These are phyloP conservation scores for Pseudoturritis turrita DNA, from an alignment of 345 rosid species.

Conservation along the genomic window DNA sequence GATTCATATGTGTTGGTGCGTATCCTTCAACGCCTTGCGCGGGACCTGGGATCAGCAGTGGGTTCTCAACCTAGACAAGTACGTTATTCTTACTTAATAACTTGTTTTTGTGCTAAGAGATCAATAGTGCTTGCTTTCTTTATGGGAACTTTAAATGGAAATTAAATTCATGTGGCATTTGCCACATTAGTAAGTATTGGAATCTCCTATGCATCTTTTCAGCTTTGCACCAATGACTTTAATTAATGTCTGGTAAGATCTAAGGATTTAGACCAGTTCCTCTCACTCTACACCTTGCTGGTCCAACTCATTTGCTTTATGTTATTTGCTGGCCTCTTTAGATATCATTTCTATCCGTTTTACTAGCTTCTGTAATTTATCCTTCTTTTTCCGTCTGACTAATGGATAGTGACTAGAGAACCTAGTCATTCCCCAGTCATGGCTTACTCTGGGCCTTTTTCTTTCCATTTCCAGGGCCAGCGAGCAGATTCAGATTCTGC, in stretches of 20 bases:
- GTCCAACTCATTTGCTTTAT: background rate
- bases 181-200: background rate
- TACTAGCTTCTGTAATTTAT: background rate
- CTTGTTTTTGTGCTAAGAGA: background rate
- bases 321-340: background rate
- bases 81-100: constrained; percentile 28
- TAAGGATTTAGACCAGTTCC: background rate
- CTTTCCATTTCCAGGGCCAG: constrained; percentile 56
- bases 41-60: constrained; percentile 84
- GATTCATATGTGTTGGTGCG: constrained; percentile 76
- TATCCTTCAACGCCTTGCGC: constrained; percentile 84
- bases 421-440: background rate
- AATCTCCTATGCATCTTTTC: background rate
- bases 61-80: constrained; percentile 90
- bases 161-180: background rate
- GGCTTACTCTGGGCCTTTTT: constrained; percentile 18
- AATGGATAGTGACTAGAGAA: background rate
- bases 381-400: background rate
- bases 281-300: background rate
- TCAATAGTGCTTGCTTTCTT: constrained; percentile 1
- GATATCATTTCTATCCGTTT: constrained; percentile 2
- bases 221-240: constrained; percentile 1
- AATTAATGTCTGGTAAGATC: background rate
- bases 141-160: background rate
- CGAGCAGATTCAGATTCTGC: constrained; percentile 86